Conservation (phyloP, 1,284 basidiomycete genomes). For the Agaricales sp. region DNA sequence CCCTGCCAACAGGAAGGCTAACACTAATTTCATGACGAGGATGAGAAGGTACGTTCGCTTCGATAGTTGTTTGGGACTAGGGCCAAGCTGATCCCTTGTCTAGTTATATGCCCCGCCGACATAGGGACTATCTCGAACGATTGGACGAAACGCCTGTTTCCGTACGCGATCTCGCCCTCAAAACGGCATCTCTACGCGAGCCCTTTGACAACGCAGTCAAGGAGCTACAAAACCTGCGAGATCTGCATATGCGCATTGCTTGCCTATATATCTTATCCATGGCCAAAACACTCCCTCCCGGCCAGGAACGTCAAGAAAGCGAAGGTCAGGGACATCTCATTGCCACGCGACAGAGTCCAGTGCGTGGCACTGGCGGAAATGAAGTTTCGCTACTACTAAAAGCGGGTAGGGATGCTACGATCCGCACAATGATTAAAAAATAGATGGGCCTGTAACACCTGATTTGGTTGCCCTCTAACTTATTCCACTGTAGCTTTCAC, state of each 20-base stretch:
- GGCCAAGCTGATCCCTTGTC: not conserved
- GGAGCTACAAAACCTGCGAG: slow-evolving; percentile 74
- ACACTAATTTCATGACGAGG: slow-evolving; percentile 70
- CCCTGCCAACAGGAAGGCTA: slow-evolving; percentile 48
- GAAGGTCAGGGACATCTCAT: slow-evolving; percentile 16
- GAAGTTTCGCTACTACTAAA: slow-evolving; percentile 76
- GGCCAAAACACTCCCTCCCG: slow-evolving; percentile 46
- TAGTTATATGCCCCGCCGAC: slow-evolving; percentile 63
- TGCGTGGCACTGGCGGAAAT: slow-evolving; percentile 83
- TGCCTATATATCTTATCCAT: slow-evolving; percentile 78
- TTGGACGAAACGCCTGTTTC: slow-evolving; percentile 38
- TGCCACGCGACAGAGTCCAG: slow-evolving; percentile 32
- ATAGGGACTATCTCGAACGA: slow-evolving; percentile 54
- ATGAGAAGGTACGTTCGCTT: slow-evolving; percentile 47
- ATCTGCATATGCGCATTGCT: slow-evolving; percentile 84
- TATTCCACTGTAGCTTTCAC: not conserved
- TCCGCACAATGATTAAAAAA: slow-evolving; percentile 38
- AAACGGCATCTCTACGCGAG: slow-evolving; percentile 45
- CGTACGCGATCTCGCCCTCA: slow-evolving; percentile 48
- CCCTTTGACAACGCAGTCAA: slow-evolving; percentile 75
- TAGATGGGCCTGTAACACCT: not conserved
- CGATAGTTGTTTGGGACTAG: not conserved
- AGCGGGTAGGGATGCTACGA: slow-evolving; percentile 80
- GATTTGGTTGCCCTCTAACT: not conserved
- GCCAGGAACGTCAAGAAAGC: slow-evolving; percentile 38